Evolutionary conservation across 805 yeast species (phyloP).

Genomic region (Blastobotrys muscicola): DNA sequence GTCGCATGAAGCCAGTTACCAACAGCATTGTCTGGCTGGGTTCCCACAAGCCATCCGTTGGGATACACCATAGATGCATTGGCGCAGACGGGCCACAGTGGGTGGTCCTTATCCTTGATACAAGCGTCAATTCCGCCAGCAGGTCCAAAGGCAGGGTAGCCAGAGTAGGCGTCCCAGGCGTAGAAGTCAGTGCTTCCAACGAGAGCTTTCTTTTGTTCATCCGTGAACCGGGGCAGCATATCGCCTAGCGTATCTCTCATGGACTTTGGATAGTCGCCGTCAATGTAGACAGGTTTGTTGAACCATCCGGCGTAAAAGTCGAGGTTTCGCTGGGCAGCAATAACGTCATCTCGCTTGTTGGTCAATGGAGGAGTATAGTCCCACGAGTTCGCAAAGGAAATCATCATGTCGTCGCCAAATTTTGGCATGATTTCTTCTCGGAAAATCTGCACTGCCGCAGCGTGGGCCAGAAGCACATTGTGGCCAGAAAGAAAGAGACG

Average conservation of each 20-base stretch:
- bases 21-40: slow-evolving; percentile 16
- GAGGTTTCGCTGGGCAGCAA: slow-evolving; percentile 23
- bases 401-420: slow-evolving; percentile 18
- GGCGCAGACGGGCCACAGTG: slow-evolving; percentile 25
- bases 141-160: slow-evolving; percentile 12
- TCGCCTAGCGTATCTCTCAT: slow-evolving; percentile 19
- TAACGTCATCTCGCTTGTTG: slow-evolving; percentile 17
- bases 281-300: slow-evolving; percentile 23
- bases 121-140: slow-evolving; percentile 20
- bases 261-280: slow-evolving; percentile 25
- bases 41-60: slow-evolving; percentile 15
- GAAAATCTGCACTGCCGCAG: slow-evolving; percentile 19
- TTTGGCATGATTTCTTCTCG: slow-evolving; percentile 20
- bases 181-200: slow-evolving; percentile 24
- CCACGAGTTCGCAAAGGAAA: slow-evolving; percentile 22
- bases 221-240: slow-evolving; percentile 19
- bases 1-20: slow-evolving; percentile 18
- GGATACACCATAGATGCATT: slow-evolving; percentile 5
- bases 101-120: slow-evolving; percentile 15
- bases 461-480: slow-evolving; percentile 20
- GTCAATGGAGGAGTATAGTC: slow-evolving; percentile 23
- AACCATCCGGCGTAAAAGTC: slow-evolving; percentile 21
- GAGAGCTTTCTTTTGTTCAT: slow-evolving; percentile 21
- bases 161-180: slow-evolving; percentile 27
- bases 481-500: slow-evolving; percentile 11